Evolutionary conservation across 2,329 filamentous ascomycete species (phyloP).

Genomic region (Sclerotinia glacialis): DNA sequence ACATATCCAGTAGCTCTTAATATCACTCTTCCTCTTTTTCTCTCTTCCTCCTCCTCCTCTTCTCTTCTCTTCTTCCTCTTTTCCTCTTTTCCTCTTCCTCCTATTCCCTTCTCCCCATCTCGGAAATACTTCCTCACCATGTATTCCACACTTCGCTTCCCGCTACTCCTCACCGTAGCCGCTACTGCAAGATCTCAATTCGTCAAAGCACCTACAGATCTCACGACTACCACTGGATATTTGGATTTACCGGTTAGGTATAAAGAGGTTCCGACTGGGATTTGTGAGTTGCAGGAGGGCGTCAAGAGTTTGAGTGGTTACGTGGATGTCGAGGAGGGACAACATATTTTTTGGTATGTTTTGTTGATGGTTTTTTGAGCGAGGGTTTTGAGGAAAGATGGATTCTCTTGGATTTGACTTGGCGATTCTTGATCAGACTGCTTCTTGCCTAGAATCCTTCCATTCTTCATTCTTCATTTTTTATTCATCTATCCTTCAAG

Average conservation of each 20-base stretch:
- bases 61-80: background rate
- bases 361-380: constrained; percentile 23
- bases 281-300: constrained; percentile 45
- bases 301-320: constrained; percentile 47
- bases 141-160: constrained; percentile 7
- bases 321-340: constrained; percentile 43
- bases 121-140: background rate
- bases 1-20: background rate
- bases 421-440: background rate
- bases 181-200: constrained; percentile 38
- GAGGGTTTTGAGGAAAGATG: too few relatives aligned
- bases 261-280: constrained; percentile 48
- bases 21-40: too few relatives aligned
- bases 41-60: background rate
- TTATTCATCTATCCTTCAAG: background rate
- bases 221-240: constrained; percentile 41
- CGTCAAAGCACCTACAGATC: constrained; percentile 41
- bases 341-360: constrained; percentile 43
- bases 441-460: background rate
- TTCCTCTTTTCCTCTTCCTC: too few relatives aligned
- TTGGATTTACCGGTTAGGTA: constrained; percentile 46
- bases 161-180: background rate
- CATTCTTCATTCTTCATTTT: background rate
- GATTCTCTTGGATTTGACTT: too few relatives aligned
- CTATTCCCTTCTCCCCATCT: background rate